Conservation (phyloP, 441 rosid genomes). For the Corymbia citriodora region DNA sequence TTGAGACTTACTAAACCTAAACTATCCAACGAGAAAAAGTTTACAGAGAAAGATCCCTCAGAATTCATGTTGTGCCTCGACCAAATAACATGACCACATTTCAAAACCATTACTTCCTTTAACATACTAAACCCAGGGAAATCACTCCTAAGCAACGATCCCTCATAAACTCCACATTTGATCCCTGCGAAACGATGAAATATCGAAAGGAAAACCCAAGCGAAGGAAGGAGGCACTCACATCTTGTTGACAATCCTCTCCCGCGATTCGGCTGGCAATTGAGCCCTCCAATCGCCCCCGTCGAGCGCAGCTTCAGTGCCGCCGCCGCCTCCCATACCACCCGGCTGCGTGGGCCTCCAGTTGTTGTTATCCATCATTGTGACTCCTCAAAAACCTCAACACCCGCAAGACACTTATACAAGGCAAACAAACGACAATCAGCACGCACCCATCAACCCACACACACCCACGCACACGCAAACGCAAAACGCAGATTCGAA, state of each 20-base stretch:
- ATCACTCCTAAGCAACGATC: neutral
- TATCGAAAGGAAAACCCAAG: neutral
- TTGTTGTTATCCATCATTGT: neutral
- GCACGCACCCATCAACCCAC: neutral
- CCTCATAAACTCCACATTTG: neutral
- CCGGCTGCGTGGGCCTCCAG: neutral
- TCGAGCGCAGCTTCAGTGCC: conserved; percentile 13
- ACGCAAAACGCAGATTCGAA: neutral
- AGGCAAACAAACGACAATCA: neutral
- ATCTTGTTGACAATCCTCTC: conserved; percentile 73
- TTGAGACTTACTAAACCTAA: neutral
- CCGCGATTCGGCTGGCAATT: conserved; percentile 54
- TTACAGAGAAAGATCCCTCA: neutral
- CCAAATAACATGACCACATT: neutral
- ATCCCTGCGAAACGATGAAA: neutral
- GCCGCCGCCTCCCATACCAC: neutral
- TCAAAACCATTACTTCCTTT: neutral
- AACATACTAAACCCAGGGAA: neutral
- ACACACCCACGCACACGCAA: neutral
- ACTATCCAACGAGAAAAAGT: neutral
- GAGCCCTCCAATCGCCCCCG: conserved; percentile 66
- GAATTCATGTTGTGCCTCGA: neutral
- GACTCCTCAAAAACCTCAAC: neutral
- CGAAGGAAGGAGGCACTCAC: conserved; percentile 26
- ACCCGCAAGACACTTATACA: neutral